These are phyloP conservation scores for Aleurites moluccanus DNA, from an alignment of 441 rosid genomes.

Conservation along the genomic window DNA sequence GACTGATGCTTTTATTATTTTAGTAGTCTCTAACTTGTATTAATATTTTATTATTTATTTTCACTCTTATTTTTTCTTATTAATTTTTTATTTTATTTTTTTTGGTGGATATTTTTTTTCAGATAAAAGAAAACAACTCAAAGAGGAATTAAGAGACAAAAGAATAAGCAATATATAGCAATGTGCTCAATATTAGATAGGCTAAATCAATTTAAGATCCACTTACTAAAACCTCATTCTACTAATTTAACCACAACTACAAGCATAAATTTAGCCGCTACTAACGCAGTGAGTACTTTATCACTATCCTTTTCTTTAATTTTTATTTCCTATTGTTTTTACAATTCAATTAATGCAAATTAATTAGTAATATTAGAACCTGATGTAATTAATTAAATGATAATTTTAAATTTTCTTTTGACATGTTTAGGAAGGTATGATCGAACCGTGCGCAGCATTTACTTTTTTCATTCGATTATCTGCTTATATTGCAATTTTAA, in stretches of 20 bases:
- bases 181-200: conserved; percentile 17
- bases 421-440: conserved; percentile 34
- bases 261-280: neutral
- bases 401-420: neutral
- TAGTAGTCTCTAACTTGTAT: too few relatives aligned
- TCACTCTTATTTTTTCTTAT: too few relatives aligned
- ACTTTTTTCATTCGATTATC: conserved; percentile 41
- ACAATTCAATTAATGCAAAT: neutral
- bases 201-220: neutral
- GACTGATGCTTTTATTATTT: too few relatives aligned
- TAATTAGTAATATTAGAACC: too few relatives aligned
- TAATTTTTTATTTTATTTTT: too few relatives aligned
- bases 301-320: neutral
- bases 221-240: neutral
- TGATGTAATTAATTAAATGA: neutral
- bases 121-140: neutral
- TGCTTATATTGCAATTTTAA: conserved; percentile 48
- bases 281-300: conserved; percentile 1
- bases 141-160: neutral
- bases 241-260: neutral
- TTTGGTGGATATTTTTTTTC: neutral
- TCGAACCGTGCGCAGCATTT: conserved; percentile 39
- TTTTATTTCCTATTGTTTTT: too few relatives aligned
- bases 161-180: conserved; percentile 22
- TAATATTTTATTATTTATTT: too few relatives aligned